Evolutionary conservation across 2,329 filamentous ascomycete genomes (phyloP).

Genomic region (Alternaria sp.): DNA sequence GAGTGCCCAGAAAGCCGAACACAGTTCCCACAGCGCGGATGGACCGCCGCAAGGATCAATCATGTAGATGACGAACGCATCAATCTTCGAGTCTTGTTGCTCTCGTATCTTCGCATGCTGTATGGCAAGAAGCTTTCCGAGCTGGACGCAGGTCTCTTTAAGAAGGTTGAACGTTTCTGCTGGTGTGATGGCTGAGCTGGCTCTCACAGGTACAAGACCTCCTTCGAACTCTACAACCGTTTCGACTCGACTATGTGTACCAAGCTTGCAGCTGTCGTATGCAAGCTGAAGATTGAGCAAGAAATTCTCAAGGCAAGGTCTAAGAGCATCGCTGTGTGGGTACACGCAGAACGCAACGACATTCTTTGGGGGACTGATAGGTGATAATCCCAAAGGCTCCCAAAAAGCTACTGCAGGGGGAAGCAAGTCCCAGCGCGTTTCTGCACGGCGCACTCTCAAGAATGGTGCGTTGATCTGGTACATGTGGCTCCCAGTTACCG

Average conservation of each 20-base stretch:
- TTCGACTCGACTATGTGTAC: conserved; percentile 63
- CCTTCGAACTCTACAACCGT: conserved; percentile 50
- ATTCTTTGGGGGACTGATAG: conserved; percentile 75
- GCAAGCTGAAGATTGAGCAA: conserved; percentile 72
- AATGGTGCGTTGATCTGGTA: conserved; percentile 70
- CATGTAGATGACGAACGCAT: conserved; percentile 74
- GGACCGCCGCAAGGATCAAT: conserved; percentile 72
- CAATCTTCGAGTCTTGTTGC: conserved; percentile 60
- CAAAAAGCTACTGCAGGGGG: conserved; percentile 80
- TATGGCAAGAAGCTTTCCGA: conserved; percentile 53
- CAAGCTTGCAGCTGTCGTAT: conserved; percentile 78
- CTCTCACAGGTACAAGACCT: conserved; percentile 46
- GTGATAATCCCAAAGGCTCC: conserved; percentile 80
- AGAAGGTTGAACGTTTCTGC: conserved; percentile 43
- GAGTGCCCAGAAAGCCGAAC: conserved; percentile 75
- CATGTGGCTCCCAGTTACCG: conserved; percentile 43
- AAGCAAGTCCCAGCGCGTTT: conserved; percentile 74
- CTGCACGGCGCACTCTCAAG: conserved; percentile 74
- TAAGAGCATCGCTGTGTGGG: conserved; percentile 70
- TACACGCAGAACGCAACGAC: conserved; percentile 75
- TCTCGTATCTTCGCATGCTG: conserved; percentile 48
- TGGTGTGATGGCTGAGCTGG: conserved; percentile 26
- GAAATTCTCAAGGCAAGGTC: conserved; percentile 69
- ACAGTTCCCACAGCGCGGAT: conserved; percentile 70
- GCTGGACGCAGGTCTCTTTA: conserved; percentile 50